Evolutionary conservation across 441 rosid species (phyloP), one percentile per base, ranked within the genome.

Genomic region (Pelargonium fulgidum): DNA sequence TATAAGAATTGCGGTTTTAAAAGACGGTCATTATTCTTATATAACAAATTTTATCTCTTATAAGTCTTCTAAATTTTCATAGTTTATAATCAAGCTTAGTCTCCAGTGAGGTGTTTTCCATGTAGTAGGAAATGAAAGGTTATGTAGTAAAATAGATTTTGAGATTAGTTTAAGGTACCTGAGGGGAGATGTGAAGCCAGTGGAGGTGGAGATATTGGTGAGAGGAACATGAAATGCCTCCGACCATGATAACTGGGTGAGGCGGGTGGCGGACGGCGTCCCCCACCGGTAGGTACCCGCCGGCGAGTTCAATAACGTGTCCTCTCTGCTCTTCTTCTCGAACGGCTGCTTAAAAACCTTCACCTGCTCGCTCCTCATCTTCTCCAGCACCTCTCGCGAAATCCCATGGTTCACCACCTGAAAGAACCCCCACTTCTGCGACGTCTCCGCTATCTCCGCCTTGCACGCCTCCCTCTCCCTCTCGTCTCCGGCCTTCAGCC

Each of bases 181-280:
- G 81, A 89, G 73, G 33, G 39, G 79, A 48, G 56, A 48, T 29
- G 71, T 61, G 74, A 56, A 9, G 20, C 68, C 79, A 54, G 75
- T 65, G 56, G 84, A 66, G 22, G 67, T 68, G 14, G 85, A 75
- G 56, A 82, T 78, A 68, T 86, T 88, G 0, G 81, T 66, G 64
- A 84, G 74, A 45, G 87, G 76, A 61, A 90, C 74, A 66, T 87
- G 93, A 71, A 90, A 80, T 13, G 86, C 92, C 80, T 90, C 96
- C 0, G 87, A 90, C 86, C 89, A 83, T 0, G 80, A 76, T 68
- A 86, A 72, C 72, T 90, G 93, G 67, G 73, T 56, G 66, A 86
- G 73, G 42, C 80, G 69, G 64, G 85, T 82, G 1, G 96, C 94
- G 1, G 68, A 71, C 65, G 86, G 87, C 79, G 85, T 88, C 63